Percentiles rank a stretch among this genome's conserved stretches.
These are phyloP conservation scores for Triangularia verruculosa DNA, from an alignment of 2,329 filamentous ascomycete genomes.

Conservation along the genomic window DNA sequence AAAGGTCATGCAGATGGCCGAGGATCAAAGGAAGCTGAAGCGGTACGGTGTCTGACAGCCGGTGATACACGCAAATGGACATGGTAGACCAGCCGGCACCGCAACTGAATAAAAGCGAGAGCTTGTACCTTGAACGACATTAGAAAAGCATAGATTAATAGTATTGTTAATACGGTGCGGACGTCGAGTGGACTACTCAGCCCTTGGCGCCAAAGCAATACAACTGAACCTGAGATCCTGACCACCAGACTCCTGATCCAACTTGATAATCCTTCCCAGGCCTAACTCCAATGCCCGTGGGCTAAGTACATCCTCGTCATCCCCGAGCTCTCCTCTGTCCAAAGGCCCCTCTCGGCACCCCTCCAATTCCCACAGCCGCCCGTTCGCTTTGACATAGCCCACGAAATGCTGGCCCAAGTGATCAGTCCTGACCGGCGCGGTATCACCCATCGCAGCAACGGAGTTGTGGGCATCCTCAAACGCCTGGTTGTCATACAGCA, in stretches of 20 bases:
- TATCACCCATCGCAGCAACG: conserved; percentile 67
- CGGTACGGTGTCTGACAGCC: neutral
- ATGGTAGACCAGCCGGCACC: neutral
- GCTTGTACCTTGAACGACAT: neutral
- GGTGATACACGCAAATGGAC: neutral
- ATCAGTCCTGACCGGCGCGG: conserved; percentile 56
- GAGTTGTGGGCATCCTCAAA: conserved; percentile 71
- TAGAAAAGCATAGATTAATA: neutral
- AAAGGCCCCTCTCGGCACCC: conserved; percentile 71
- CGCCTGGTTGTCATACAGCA: conserved; percentile 67
- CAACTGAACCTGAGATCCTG: conserved; percentile 39
- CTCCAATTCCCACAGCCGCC: conserved; percentile 75
- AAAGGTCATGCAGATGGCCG: neutral
- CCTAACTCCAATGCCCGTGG: conserved; percentile 65
- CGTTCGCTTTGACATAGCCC: conserved; percentile 69
- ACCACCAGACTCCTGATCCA: conserved; percentile 33
- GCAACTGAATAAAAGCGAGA: neutral
- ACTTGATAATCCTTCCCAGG: conserved; percentile 42
- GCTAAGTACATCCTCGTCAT: conserved; percentile 62
- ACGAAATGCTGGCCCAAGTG: conserved; percentile 73
- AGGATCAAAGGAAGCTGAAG: neutral
- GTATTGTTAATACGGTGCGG: neutral
- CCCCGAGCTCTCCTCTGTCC: conserved; percentile 55
- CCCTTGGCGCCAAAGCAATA: conserved; percentile 35
- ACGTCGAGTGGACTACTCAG: neutral